Base-by-base conservation (phyloP, 768 basidiomycete genomes). In the Lactarius vividus region DNA sequence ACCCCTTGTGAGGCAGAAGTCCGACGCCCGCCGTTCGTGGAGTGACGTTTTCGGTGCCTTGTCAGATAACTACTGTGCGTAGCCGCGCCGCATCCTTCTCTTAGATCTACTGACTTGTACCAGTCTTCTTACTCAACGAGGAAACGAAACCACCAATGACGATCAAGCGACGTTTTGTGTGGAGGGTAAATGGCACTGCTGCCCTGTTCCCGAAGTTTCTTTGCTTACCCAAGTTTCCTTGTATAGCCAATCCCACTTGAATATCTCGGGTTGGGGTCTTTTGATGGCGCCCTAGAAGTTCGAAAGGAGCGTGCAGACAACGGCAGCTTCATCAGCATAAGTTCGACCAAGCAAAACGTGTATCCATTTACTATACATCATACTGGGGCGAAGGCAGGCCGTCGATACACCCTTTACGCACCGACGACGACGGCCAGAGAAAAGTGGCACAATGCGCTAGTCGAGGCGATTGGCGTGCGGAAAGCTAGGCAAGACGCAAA, bases 361-460 rank as follows among this genome's bases (percentile, higher is more conserved):
- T 94, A 85, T 72, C 92, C 92, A 1, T 89, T 94, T 74, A 89
- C 86, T 0, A 77, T 94, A 68, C 89, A 85, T 74, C 91, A 94
- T 66, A 86, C 88, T 0, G 81, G 83, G 1, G 81, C 80, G 59
- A 82, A 80, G 59, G 71, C 77, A 20, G 78, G 76, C 59, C 82
- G 91, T 54, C 77, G 86, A 64, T 94, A 93, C 74, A 94, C 88
- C 3, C 77, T 94, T 11, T 91, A 86, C 69, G 87, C 88, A 0
- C 69, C 78, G 20, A 85, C 81, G 15, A 88, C 91, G 54, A 72
- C 77, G 1, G 67, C 81, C 64, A 78, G 92, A 63, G 80, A 81
- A 72, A 84, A 82, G 70, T 94, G 92, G 92, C 64, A 83, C 23
- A 79, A 79, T 15, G 79, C 79, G 15, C 78, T 94, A 23, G 77